These are phyloP conservation scores for Marchantia paleacea DNA, from an alignment of 225 moss, liverwort and hornwort genomes.

Conservation along the genomic window DNA sequence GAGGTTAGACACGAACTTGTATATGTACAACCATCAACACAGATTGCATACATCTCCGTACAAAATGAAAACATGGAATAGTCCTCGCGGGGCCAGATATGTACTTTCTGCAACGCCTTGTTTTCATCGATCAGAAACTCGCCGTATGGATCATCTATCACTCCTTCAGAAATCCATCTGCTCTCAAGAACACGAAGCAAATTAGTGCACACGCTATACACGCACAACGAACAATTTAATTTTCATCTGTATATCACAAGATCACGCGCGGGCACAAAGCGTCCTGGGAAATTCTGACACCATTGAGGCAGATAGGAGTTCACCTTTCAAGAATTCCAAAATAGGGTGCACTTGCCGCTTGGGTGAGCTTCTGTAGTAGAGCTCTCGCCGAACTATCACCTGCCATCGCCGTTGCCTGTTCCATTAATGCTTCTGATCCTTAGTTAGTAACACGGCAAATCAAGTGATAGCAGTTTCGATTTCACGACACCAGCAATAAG, in stretches of 20 bases:
- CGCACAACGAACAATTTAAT: no score
- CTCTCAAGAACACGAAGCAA: constrained; percentile 22
- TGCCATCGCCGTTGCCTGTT: constrained; percentile 85
- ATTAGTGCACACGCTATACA: not conserved
- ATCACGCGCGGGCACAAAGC: no score
- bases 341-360: constrained; percentile 94
- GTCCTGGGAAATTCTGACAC: no score
- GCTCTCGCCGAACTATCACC: constrained; percentile 83
- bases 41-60: not conserved
- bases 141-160: constrained; percentile 95
- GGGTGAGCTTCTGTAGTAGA: constrained; percentile 87
- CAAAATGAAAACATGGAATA: not conserved
- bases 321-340: constrained; percentile 91
- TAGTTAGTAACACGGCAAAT: not conserved
- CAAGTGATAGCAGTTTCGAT: no score
- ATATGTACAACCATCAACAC: no score
- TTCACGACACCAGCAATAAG: not conserved
- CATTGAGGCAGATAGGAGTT: not conserved
- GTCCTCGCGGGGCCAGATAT: not conserved
- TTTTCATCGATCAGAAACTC: constrained; percentile 98
- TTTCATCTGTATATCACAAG: no score
- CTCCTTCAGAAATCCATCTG: constrained; percentile 94
- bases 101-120: constrained; percentile 93
- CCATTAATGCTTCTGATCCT: not conserved
- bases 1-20: not conserved